Base-by-base conservation (phyloP, 2,329 filamentous ascomycete genomes). In the Fusarium paranaense region DNA sequence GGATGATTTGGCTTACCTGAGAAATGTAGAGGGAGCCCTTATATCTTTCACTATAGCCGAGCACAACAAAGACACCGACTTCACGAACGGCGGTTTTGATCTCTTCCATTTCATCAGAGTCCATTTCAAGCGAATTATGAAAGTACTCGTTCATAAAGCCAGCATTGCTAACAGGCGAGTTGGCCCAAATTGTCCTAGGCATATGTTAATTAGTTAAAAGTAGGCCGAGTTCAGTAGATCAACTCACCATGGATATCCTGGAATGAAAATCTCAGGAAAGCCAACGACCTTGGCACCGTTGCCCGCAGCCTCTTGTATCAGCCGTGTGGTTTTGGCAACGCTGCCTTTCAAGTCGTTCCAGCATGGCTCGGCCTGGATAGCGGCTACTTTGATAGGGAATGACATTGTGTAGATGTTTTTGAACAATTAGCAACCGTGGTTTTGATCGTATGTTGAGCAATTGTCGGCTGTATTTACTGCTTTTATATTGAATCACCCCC, bases 221-320 rank as follows among this genome's bases (percentile, higher is more conserved):
- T 5, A 9, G 6, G 1, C 20, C 5, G 2, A 33, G 6, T 6
- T 1, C 11, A 4, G 40, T 5, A 22, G 2, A 3, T 8, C 4
- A 27, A 30, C 56, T 52, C 35, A 62, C 64, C 25, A 67, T 27
- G 57, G 64, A 4, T 67, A 67, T 9, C 64, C 64, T 2, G 64
- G 59, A 5, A 67, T 62, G 5, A 52, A 67, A 18, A 62, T 37
- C 20, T 62, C 64, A 16, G 64, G 54, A 40, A 67, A 67, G 1
- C 47, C 64, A 6, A 67, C 38, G 2, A 67, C 20, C 2, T 32
- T 37, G 14, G 64, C 64, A 5, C 50, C 64, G 0, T 67, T 50
- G 5, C 20, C 7, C 0, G 33, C 27, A 10, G 64, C 64, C n/a
- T 67, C 47, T 11, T 57, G 35, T 8, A 67, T 62, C 11, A 62